phyloP scores from a whole-genome alignment of 1,284 basidiomycete genomes.

The Ustilago vetiveriae region DNA sequence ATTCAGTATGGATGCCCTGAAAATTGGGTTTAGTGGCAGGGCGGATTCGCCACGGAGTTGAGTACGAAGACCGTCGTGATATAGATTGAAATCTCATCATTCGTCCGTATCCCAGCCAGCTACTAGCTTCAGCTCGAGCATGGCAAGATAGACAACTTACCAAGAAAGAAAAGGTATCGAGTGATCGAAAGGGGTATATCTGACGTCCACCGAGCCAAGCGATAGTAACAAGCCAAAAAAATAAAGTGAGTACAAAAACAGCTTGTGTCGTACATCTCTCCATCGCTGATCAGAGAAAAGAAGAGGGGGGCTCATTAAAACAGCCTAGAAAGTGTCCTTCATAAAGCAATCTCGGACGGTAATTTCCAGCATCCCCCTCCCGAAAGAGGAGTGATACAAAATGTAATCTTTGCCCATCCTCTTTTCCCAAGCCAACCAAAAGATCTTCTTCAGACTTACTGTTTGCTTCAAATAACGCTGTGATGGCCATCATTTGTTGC shows the following conservation, averaged over 20 bases:
- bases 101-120: no score
- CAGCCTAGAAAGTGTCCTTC: slow-evolving; percentile 59
- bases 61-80: slow-evolving; percentile 66
- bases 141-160: no score
- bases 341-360: slow-evolving; percentile 60
- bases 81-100: slow-evolving; percentile 49
- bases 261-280: no score
- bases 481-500: neutral
- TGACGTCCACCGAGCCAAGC: no score
- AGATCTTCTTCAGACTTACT: no score
- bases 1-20: slow-evolving; percentile 55
- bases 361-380: slow-evolving; percentile 60
- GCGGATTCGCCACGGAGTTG: slow-evolving; percentile 57
- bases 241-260: no score
- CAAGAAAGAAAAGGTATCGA: no score
- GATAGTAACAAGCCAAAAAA: no score
- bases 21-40: slow-evolving; percentile 62
- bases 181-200: no score
- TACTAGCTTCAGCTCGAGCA: no score
- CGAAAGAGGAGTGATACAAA: slow-evolving; percentile 35
- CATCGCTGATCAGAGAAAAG: no score
- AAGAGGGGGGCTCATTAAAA: slow-evolving; percentile 62
- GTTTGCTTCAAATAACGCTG: no score
- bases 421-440: neutral
- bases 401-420: slow-evolving; percentile 24